Base-by-base conservation (phyloP, 305 asterid species). In the Fraxinus nigra region DNA sequence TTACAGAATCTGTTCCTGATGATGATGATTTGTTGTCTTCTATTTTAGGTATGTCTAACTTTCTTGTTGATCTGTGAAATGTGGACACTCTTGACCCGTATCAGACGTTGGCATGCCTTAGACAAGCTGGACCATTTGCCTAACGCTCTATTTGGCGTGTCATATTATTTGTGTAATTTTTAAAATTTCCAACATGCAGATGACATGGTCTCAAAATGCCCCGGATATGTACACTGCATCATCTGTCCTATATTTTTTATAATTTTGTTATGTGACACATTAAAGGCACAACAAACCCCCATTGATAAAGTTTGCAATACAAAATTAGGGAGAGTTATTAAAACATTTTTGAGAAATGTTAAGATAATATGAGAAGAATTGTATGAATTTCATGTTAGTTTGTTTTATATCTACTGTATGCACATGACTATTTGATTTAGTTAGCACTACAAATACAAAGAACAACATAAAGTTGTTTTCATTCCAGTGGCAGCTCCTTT, bases 1-100 rank as follows among this genome's bases (percentile, higher is more conserved):
- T 90, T 5, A 76, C 85, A 35, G 93, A 87, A 80, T 86, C 93
- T 78, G 84, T 93, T 83, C 98, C 98, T 9, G 92, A 92, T 85
- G 98, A 93, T 79, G 95, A 91, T 83, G 98, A 95, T 91, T 82
- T 93, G 87, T 86, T 95, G 85, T 95, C 98, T 80, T 95, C 98
- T 77, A 95, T 95, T 84, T 89, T 95, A 87, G 98, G 98, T 95
- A 89, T 46, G 54, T 82, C 33, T 9, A 59, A 28, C 78, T 81
- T 79, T 75, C 80, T 69, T 32, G 24, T 70, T 33, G 40, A 30
- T 30, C 75, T 70, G 43, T 70, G 75, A 70, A 32, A 30, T 11
- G 74, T 26, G 20, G 35, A 70, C 43, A 33, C 75, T 70, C 11
- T 70, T 70, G 43, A 32, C 43, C 7, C 11, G 34, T 16, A 70